Conservation (phyloP, 75 land plant species). For the Cryptomeria japonica region DNA sequence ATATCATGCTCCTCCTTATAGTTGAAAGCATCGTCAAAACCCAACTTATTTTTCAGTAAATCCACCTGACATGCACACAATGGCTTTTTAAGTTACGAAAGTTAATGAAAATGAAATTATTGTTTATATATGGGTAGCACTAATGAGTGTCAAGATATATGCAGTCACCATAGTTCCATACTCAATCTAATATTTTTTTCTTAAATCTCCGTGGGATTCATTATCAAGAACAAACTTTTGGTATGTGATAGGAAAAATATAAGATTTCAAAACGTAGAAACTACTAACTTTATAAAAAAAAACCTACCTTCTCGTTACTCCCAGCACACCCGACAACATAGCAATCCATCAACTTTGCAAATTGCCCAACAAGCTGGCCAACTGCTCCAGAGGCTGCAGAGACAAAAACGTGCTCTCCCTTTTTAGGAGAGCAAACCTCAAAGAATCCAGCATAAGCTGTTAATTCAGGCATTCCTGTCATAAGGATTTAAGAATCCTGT, state of each 20-base stretch:
- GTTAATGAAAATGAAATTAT: no score
- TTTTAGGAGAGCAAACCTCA: constrained; percentile 50
- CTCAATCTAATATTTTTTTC: no score
- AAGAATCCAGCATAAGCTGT: constrained; percentile 31
- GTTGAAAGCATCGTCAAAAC: constrained; percentile 79
- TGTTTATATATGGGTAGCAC: no score
- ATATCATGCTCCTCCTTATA: constrained; percentile 64
- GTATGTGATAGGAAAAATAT: no score
- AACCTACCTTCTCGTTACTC: constrained; percentile 42
- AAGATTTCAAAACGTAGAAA: no score
- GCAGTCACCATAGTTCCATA: no score
- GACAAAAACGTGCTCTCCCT: constrained; percentile 49
- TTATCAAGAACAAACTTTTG: no score
- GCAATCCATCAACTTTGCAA: constrained; percentile 57
- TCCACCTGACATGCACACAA: constrained; percentile 29
- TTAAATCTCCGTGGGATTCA: no score
- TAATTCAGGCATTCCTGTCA: constrained; percentile 46
- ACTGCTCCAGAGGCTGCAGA: constrained; percentile 81
- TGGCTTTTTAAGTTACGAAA: no score
- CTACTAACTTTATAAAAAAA: no score
- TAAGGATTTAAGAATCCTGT: not conserved
- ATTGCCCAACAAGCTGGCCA: constrained; percentile 69
- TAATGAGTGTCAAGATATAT: no score
- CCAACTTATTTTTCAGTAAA: constrained; percentile 52
- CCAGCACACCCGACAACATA: constrained; percentile 69